phyloP scores from a whole-genome alignment of 805 yeast genomes.

The Scheffersomyces spartinae region DNA sequence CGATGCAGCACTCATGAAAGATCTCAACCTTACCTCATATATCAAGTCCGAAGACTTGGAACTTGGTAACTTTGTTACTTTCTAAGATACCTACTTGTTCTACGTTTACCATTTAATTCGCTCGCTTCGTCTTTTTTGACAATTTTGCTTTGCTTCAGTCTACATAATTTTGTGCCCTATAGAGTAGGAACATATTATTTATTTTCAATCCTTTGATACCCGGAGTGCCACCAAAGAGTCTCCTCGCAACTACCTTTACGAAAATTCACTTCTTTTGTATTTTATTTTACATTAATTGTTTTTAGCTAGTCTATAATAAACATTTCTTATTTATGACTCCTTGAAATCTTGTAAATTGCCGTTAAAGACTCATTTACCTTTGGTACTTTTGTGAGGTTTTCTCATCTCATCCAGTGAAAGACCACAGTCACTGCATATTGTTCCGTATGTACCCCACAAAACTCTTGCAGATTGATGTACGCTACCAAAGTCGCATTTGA shows the following conservation, averaged over 20 bases:
- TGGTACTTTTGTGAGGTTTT: too few relatives aligned
- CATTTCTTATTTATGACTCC: too few relatives aligned
- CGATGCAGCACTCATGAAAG: constrained; percentile 2
- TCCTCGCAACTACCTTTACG: not conserved
- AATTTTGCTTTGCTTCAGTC: not conserved
- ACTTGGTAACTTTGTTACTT: not conserved
- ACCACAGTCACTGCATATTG: too few relatives aligned
- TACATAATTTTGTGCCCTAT: not conserved
- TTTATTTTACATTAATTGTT: not conserved
- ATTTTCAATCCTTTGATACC: not conserved
- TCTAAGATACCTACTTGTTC: not conserved
- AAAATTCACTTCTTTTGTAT: not conserved
- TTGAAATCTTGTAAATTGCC: too few relatives aligned
- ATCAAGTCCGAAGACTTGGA: not conserved
- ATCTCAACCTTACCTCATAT: not conserved
- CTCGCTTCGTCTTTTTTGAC: not conserved
- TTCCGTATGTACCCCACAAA: too few relatives aligned
- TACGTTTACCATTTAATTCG: not conserved
- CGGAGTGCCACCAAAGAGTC: too few relatives aligned
- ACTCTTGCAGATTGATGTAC: too few relatives aligned
- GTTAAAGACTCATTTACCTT: too few relatives aligned
- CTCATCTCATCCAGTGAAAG: too few relatives aligned
- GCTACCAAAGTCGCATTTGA: too few relatives aligned
- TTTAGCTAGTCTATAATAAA: too few relatives aligned
- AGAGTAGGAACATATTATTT: not conserved